Evolutionary conservation across 257 asterid species (phyloP).

Genomic region (Forsythia suspensa): DNA sequence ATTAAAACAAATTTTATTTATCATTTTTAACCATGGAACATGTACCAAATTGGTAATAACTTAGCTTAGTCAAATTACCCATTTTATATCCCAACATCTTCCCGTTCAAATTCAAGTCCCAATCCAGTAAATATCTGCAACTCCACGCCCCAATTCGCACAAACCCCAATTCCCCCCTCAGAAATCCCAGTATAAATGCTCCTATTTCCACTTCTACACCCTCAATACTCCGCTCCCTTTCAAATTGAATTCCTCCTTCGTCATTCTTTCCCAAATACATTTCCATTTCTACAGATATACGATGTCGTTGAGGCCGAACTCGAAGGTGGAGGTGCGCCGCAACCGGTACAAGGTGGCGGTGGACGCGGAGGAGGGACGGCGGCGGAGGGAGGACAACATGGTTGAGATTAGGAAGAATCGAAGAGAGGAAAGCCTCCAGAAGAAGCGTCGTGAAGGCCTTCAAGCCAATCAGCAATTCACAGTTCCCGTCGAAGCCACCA

Average conservation of each 20-base stretch:
- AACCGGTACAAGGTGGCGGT: constrained; percentile 87
- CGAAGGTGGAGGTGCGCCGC: constrained; percentile 75
- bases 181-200: no score
- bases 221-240: background rate
- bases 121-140: no score
- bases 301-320: constrained; percentile 84
- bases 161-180: no score
- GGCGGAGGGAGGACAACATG: constrained; percentile 91
- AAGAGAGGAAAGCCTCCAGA: constrained; percentile 82
- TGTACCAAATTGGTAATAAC: no score
- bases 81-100: no score
- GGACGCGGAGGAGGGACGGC: constrained; percentile 89
- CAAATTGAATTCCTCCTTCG: background rate
- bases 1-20: no score
- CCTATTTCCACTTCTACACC: background rate
- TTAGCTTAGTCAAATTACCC: no score
- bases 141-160: no score
- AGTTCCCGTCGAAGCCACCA: constrained; percentile 42
- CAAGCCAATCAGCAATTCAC: constrained; percentile 39
- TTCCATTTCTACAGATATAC: background rate
- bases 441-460: constrained; percentile 87
- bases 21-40: no score
- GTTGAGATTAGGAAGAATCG: constrained; percentile 92
- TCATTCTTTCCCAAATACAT: constrained; percentile 12
- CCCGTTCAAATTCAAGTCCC: no score